These are phyloP conservation scores for Phytopythium helicoides DNA, from an alignment of 352 stramenopile species.

Conservation along the genomic window DNA sequence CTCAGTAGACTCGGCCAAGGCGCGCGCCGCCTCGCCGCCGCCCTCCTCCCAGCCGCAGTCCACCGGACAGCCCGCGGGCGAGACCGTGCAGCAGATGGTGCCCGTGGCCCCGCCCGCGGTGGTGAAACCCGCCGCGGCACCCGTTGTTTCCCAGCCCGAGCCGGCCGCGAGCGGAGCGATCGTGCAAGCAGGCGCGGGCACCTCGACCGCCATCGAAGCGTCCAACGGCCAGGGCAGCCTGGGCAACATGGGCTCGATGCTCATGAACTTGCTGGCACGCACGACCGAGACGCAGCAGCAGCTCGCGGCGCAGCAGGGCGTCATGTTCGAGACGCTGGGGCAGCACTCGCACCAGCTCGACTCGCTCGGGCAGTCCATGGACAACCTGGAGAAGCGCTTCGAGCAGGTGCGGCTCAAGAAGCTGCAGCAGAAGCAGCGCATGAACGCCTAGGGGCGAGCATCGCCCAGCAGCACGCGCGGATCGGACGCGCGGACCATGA, in stretches of 20 bases:
- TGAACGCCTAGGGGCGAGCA: not conserved
- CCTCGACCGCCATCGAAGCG: conserved; percentile 66
- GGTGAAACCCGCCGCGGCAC: conserved; percentile 24
- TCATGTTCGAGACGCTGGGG: conserved; percentile 88
- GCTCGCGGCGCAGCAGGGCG: conserved; percentile 76
- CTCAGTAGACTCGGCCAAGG: conserved; percentile 24
- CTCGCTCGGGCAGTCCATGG: conserved; percentile 70
- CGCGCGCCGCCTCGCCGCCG: conserved; percentile 23
- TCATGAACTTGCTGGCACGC: conserved; percentile 83
- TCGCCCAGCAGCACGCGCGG: no score
- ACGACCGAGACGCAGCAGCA: conserved; percentile 88
- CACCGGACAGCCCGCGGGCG: conserved; percentile 47
- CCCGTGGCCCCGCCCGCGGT: conserved; percentile 12
- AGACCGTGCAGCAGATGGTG: conserved; percentile 50
- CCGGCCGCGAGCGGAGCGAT: conserved; percentile 27
- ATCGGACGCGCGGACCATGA: no score
- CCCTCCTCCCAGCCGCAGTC: conserved; percentile 14
- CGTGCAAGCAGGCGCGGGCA: conserved; percentile 28
- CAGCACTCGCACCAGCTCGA: conserved; percentile 81
- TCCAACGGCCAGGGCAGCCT: conserved; percentile 57
- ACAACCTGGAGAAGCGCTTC: conserved; percentile 70
- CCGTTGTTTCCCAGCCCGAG: conserved; percentile 6
- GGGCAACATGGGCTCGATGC: conserved; percentile 86
- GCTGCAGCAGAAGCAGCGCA: conserved; percentile 18
- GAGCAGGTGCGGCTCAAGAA: conserved; percentile 80